phyloP scores from a whole-genome alignment of 176 grass and related monocot species.

The Ensete ventricosum region DNA sequence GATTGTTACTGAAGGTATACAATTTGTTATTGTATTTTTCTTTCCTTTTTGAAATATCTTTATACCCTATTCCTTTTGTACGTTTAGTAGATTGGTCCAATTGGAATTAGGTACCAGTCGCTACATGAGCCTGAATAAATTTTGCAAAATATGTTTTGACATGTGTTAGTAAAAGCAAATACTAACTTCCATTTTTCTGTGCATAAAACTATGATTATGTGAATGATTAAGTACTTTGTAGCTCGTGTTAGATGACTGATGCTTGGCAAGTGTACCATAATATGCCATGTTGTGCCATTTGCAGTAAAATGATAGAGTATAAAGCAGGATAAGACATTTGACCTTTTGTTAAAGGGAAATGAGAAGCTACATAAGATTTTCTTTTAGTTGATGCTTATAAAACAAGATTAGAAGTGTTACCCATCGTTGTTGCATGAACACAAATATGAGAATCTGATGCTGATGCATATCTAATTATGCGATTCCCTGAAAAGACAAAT shows the following conservation, averaged over 20 bases:
- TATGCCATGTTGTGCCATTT: not conserved
- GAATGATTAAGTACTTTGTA: not conserved
- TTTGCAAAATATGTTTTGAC: not conserved
- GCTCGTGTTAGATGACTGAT: not conserved
- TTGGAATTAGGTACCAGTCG: not conserved
- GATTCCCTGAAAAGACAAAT: too few species aligned
- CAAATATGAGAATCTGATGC: too few species aligned
- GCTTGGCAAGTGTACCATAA: not conserved
- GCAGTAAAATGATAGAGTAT: too few species aligned
- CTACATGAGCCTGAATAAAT: not conserved
- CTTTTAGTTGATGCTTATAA: too few species aligned
- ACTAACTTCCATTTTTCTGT: too few species aligned
- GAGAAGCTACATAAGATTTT: too few species aligned
- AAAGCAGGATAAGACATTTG: too few species aligned
- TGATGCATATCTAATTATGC: too few species aligned
- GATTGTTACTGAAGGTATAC: constrained; percentile 74
- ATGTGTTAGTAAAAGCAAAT: not conserved
- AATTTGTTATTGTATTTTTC: not conserved
- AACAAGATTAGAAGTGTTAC: too few species aligned
- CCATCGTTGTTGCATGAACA: too few species aligned
- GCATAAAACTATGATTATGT: not conserved
- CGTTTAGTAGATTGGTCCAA: not conserved
- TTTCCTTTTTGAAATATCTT: not conserved
- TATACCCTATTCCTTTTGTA: not conserved
- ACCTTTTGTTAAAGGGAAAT: too few species aligned